These are phyloP conservation scores for Martiniozyma asiatica DNA, from an alignment of 1,139 yeast genomes.

Conservation along the genomic window DNA sequence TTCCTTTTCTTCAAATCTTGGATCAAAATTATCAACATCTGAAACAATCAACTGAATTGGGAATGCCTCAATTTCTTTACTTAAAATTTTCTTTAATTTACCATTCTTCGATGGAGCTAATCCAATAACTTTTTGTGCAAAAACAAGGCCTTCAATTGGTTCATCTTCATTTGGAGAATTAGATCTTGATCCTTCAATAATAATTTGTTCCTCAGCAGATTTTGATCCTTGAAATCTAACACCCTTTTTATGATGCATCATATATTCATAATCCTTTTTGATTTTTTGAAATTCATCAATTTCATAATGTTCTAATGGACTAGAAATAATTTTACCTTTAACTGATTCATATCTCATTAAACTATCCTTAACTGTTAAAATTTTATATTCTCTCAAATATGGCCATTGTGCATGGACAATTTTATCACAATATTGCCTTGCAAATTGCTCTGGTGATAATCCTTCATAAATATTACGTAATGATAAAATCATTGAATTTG, in stretches of 20 bases:
- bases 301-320: slow-evolving; percentile 27
- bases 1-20: slow-evolving; percentile 57
- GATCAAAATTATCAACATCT: slow-evolving; percentile 60
- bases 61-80: slow-evolving; percentile 39
- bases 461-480: slow-evolving; percentile 41
- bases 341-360: slow-evolving; percentile 33
- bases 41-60: slow-evolving; percentile 78
- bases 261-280: slow-evolving; percentile 12
- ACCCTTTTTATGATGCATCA: slow-evolving; percentile 15
- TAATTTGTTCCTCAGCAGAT: slow-evolving; percentile 13
- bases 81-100: slow-evolving; percentile 60
- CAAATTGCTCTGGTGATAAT: slow-evolving; percentile 41
- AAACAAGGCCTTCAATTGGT: slow-evolving; percentile 44
- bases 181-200: slow-evolving; percentile 26
- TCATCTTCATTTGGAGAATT: slow-evolving; percentile 21
- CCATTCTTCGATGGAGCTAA: slow-evolving; percentile 56
- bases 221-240: slow-evolving; percentile 13
- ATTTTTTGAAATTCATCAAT: slow-evolving; percentile 17
- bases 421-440: slow-evolving; percentile 46
- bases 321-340: slow-evolving; percentile 24
- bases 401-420: slow-evolving; percentile 82
- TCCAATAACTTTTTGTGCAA: slow-evolving; percentile 71
- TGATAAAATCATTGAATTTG: slow-evolving; percentile 66
- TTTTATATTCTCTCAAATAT: slow-evolving; percentile 67
- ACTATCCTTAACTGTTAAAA: slow-evolving; percentile 52